These are phyloP conservation scores for Plasmodium fragile DNA, from an alignment of 169 alveolate species.

Conservation along the genomic window DNA sequence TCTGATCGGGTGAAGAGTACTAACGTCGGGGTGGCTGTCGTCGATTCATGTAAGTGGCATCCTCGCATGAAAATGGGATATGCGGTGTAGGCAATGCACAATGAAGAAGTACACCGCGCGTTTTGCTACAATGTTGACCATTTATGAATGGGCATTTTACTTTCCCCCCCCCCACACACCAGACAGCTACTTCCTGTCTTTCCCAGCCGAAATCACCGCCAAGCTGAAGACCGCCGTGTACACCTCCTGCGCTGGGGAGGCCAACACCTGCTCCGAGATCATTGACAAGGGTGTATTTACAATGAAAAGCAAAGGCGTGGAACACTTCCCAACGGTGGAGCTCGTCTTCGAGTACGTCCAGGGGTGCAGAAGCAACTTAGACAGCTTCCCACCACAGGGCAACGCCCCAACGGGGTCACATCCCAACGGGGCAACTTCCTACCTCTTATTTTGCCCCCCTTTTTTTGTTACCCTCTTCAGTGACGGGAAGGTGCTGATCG, in stretches of 20 bases:
- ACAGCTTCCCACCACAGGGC: background rate
- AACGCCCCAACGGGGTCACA: too few species aligned
- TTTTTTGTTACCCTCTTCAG: background rate
- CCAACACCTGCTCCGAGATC: constrained; percentile 23
- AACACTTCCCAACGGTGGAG: constrained; percentile 22
- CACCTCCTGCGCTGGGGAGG: background rate
- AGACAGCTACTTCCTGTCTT: constrained; percentile 44
- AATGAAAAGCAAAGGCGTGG: background rate
- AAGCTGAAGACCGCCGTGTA: constrained; percentile 13
- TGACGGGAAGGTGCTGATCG: constrained; percentile 13
- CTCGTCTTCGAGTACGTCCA: constrained; percentile 10
- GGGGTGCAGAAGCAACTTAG: background rate
- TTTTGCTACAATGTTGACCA: background rate
- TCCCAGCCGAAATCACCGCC: constrained; percentile 28
- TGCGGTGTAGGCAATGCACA: background rate
- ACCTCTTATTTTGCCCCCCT: background rate
- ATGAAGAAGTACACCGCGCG: background rate
- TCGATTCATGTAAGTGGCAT: constrained; percentile 40
- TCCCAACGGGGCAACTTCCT: background rate
- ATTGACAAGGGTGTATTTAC: constrained; percentile 6
- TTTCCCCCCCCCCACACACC: background rate
- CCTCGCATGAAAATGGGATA: background rate
- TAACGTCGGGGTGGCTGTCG: background rate
- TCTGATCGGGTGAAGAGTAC: background rate
- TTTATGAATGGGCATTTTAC: background rate